A percentile compares a stretch with the other conserved stretches of the same genome.
phyloP scores from a whole-genome alignment of 106 monocot genomes.

The Allium sativum region DNA sequence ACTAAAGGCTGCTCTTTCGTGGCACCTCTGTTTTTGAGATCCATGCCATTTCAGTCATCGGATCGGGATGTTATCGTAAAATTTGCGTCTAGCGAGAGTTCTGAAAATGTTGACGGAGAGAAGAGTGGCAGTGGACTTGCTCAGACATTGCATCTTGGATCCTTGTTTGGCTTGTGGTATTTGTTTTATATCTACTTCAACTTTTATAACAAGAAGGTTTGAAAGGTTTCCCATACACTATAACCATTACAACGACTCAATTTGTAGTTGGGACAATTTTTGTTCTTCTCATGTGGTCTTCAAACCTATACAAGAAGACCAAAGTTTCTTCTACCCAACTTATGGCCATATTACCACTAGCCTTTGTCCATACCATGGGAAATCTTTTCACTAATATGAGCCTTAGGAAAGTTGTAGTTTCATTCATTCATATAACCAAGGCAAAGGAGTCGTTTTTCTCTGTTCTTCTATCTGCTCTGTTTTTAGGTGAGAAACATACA shows the following conservation, averaged over 20 bases:
- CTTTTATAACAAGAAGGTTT: conserved; percentile 52
- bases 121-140: background rate
- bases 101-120: conserved; percentile 11
- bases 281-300: conserved; percentile 56
- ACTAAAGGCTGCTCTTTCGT: background rate
- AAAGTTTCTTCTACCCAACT: conserved; percentile 57
- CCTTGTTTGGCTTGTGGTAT: conserved; percentile 57
- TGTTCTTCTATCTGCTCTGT: conserved; percentile 60
- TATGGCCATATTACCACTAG: conserved; percentile 56
- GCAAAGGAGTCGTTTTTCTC: conserved; percentile 81
- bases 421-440: conserved; percentile 74
- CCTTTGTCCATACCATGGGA: conserved; percentile 65
- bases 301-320: conserved; percentile 53
- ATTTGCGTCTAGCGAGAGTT: conserved; percentile 4
- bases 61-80: conserved; percentile 2
- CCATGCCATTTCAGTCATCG: background rate
- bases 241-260: conserved; percentile 63
- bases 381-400: conserved; percentile 85
- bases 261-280: conserved; percentile 53
- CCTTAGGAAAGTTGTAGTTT: conserved; percentile 67
- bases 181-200: conserved; percentile 86
- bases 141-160: conserved; percentile 41
- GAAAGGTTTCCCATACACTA: conserved; percentile 55
- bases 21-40: background rate
- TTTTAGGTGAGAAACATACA: conserved; percentile 58